phyloP scores from a whole-genome alignment of 1,284 basidiomycete species.

The Ustilago hordei region DNA sequence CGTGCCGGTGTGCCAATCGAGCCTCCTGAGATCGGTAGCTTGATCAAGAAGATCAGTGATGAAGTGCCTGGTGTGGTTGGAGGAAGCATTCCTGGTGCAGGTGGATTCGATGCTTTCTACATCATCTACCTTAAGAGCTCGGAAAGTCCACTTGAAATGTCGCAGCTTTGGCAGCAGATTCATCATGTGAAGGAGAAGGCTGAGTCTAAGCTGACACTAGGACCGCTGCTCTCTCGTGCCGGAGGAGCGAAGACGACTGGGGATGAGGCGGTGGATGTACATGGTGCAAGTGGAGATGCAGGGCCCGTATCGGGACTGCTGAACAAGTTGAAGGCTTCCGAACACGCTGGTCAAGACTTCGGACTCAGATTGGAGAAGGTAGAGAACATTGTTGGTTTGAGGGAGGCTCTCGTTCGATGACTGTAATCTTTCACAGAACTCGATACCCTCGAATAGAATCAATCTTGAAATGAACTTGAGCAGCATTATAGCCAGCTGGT shows the following conservation, averaged over 20 bases:
- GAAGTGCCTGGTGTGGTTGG: constrained; percentile 84
- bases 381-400: constrained; percentile 76
- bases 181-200: constrained; percentile 38
- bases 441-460: constrained; percentile 20
- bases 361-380: constrained; percentile 79
- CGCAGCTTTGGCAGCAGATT: constrained; percentile 49
- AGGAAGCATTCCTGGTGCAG: constrained; percentile 96
- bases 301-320: constrained; percentile 71
- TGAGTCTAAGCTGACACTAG: constrained; percentile 32
- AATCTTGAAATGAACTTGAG: neutral
- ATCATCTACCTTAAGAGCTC: constrained; percentile 73
- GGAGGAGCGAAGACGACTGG: constrained; percentile 29
- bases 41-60: constrained; percentile 84
- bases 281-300: neutral
- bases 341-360: constrained; percentile 67
- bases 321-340: constrained; percentile 65
- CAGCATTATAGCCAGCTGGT: neutral
- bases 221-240: constrained; percentile 41
- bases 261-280: neutral
- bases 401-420: constrained; percentile 68
- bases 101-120: constrained; percentile 97
- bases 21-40: constrained; percentile 84
- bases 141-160: constrained; percentile 19
- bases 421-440: neutral
- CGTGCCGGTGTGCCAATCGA: constrained; percentile 88